These are phyloP conservation scores for Wickerhamiella bombiphila DNA, from an alignment of 805 yeast genomes.

Conservation along the genomic window DNA sequence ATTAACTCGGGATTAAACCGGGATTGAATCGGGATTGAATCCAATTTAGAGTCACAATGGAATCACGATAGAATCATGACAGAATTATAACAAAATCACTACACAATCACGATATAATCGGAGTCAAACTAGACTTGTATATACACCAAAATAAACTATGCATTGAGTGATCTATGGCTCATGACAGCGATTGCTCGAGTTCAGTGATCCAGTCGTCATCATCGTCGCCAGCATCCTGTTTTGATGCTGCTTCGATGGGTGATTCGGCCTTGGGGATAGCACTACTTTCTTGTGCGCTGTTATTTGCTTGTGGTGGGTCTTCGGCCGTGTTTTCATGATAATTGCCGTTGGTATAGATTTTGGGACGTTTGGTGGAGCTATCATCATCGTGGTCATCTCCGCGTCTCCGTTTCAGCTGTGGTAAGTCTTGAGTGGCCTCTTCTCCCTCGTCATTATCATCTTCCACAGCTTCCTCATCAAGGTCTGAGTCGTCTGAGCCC, in stretches of 20 bases:
- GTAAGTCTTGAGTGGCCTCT: not conserved
- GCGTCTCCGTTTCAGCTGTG: not conserved
- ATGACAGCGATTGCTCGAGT: slow-evolving; percentile 18
- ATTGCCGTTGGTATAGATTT: not conserved
- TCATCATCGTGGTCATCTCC: not conserved
- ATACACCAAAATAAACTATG: no score
- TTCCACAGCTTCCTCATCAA: slow-evolving; percentile 14
- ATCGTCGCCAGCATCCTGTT: slow-evolving; percentile 4
- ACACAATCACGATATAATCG: no score
- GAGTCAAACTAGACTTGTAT: no score
- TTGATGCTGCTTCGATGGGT: not conserved
- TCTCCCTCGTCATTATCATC: slow-evolving; percentile 4
- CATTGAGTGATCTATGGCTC: no score
- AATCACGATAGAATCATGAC: no score
- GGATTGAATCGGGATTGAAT: no score
- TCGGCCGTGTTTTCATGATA: not conserved
- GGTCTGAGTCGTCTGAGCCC: slow-evolving; percentile 19
- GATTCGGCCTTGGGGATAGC: no score
- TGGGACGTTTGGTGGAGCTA: not conserved
- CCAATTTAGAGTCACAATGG: no score
- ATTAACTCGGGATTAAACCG: no score
- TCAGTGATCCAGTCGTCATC: slow-evolving; percentile 21
- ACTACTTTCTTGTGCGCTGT: not conserved
- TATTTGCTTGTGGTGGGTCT: not conserved
- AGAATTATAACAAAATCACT: no score